phyloP scores from a whole-genome alignment of 2,329 filamentous ascomycete species.

The Diaporthe amygdali region DNA sequence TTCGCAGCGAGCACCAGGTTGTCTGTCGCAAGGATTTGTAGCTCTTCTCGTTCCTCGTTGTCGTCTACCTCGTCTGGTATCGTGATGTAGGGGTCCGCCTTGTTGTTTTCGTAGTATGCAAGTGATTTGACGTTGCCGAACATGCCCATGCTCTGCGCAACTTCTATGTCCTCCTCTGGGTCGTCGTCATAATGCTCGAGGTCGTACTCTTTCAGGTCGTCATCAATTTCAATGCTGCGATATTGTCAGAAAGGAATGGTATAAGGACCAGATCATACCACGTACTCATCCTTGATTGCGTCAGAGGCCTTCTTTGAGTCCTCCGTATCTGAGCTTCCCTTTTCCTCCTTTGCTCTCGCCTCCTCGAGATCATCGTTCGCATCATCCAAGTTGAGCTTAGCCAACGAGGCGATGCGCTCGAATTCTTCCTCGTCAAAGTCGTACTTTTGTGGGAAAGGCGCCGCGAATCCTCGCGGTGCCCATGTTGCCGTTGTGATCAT shows the following conservation, averaged over 20 bases:
- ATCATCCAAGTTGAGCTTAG: conserved; percentile 85
- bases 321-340: conserved; percentile 27
- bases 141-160: conserved; percentile 80
- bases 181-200: conserved; percentile 95
- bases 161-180: conserved; percentile 63
- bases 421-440: conserved; percentile 78
- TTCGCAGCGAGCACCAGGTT: conserved; percentile 92
- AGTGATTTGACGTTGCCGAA: conserved; percentile 95
- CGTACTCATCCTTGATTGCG: conserved; percentile 40
- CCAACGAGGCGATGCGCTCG: conserved; percentile 75
- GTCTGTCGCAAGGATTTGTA: conserved; percentile 91
- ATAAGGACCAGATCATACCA: conserved; percentile 22
- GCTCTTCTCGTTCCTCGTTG: conserved; percentile 88
- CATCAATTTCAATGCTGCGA: conserved; percentile 65
- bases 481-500: conserved; percentile 81
- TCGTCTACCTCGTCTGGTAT: conserved; percentile 70
- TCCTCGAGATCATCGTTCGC: conserved; percentile 84
- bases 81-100: conserved; percentile 96
- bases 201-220: conserved; percentile 95
- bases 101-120: conserved; percentile 91
- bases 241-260: conserved; percentile 25
- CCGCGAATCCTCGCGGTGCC: conserved; percentile 79
- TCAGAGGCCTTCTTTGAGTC: conserved; percentile 29
- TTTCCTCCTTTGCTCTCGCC: conserved; percentile 57
- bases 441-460: conserved; percentile 77